A percentile compares a stretch with the other conserved stretches of the same genome.
These are phyloP conservation scores for Mycena rosella DNA, from an alignment of 768 basidiomycete genomes.

Conservation along the genomic window DNA sequence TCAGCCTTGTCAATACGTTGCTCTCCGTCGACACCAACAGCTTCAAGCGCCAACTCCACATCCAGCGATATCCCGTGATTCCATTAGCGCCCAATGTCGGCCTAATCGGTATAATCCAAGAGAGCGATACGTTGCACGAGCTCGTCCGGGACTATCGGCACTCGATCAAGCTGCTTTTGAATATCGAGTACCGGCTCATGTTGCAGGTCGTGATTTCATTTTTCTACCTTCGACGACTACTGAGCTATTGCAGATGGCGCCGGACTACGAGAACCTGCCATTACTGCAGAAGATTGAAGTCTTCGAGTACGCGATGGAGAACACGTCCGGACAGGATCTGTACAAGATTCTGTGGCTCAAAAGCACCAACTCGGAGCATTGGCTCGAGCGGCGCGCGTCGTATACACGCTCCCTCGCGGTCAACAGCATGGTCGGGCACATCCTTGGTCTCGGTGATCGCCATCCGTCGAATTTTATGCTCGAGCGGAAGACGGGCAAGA, in stretches of 20 bases:
- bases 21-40: conserved; percentile 94
- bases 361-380: conserved; percentile 95
- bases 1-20: conserved; percentile 95
- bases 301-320: conserved; percentile 98
- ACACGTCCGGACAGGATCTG: conserved; percentile 97
- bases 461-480: conserved; percentile 97
- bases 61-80: conserved; percentile 92
- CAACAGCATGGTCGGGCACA: conserved; percentile 99
- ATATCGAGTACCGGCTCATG: conserved; percentile 98
- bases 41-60: conserved; percentile 96
- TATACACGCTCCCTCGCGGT: conserved; percentile 97
- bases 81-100: conserved; percentile 97
- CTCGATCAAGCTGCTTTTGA: conserved; percentile 93
- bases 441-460: conserved; percentile 94
- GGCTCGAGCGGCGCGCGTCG: conserved; percentile 97
- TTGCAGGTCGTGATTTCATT: conserved; percentile 77
- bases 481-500: conserved; percentile 91
- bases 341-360: conserved; percentile 98
- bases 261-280: conserved; percentile 95
- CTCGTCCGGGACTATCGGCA: conserved; percentile 97
- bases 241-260: conserved; percentile 83
- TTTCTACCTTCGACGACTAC: not conserved
- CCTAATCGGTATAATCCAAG: conserved; percentile 93
- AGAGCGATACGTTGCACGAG: conserved; percentile 95
- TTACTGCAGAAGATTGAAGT: conserved; percentile 98